Conservation (phyloP, 345 rosid genomes). For the Heritiera littoralis region DNA sequence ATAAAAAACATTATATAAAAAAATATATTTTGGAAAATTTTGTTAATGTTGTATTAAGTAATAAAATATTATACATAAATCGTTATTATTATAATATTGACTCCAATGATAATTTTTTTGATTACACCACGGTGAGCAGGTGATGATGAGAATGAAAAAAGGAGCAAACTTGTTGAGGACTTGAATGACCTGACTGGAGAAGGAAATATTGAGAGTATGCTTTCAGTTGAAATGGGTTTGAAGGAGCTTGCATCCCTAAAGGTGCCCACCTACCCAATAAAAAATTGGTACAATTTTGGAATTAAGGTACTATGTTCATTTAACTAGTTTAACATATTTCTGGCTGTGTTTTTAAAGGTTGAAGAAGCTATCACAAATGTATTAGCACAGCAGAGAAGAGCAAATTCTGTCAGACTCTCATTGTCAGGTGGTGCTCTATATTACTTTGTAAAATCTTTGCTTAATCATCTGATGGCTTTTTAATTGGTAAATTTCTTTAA, state of each 20-base stretch:
- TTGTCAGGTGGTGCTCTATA: slow-evolving; percentile 50
- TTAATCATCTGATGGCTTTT: not conserved
- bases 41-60: too few relatives aligned
- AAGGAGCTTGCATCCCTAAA: slow-evolving; percentile 86
- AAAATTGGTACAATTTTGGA: not conserved
- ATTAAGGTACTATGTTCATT: slow-evolving; percentile 9
- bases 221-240: slow-evolving; percentile 98
- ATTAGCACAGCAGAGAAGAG: slow-evolving; percentile 73
- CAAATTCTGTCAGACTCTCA: slow-evolving; percentile 64
- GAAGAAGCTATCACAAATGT: slow-evolving; percentile 83
- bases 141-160: slow-evolving; percentile 65
- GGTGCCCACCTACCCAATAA: slow-evolving; percentile 38
- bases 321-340: slow-evolving; percentile 15
- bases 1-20: too few relatives aligned
- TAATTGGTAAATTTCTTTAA: not conserved
- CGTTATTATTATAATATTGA: too few relatives aligned
- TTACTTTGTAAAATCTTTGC: not conserved
- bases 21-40: too few relatives aligned
- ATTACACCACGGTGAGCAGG: slow-evolving; percentile 31
- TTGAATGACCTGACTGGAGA: slow-evolving; percentile 91
- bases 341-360: slow-evolving; percentile 54
- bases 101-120: too few relatives aligned
- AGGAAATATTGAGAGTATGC: slow-evolving; percentile 98
- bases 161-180: slow-evolving; percentile 66
- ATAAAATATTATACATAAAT: too few relatives aligned